phyloP scores from a whole-genome alignment of 257 asterid species.

The Cruciata laevipes region DNA sequence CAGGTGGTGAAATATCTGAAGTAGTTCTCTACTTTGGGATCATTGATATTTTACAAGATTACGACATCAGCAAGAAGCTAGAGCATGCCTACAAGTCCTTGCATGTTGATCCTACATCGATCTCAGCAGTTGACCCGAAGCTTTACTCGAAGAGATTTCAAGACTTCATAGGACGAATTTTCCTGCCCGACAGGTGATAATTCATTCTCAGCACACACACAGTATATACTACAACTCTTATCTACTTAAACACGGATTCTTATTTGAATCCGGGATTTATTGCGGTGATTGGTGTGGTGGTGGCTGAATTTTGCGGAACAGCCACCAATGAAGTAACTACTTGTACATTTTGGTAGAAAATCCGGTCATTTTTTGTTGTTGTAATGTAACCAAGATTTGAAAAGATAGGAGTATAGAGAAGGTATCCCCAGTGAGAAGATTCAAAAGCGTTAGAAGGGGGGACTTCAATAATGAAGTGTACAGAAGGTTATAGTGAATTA shows the following conservation, averaged over 20 bases:
- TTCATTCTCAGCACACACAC: not conserved
- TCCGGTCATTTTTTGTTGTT: conserved; percentile 28
- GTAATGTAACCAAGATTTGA: conserved; percentile 35
- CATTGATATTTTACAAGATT: conserved; percentile 89
- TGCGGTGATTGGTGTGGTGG: conserved; percentile 7
- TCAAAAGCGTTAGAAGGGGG: conserved; percentile 28
- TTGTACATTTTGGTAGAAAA: conserved; percentile 36
- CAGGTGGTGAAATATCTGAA: conserved; percentile 56
- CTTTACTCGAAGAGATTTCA: conserved; percentile 80
- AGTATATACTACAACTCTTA: not conserved
- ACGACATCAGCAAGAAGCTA: conserved; percentile 85
- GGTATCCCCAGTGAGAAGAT: conserved; percentile 31
- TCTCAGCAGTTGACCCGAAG: conserved; percentile 95
- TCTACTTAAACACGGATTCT: conserved; percentile 24
- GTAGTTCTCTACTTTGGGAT: conserved; percentile 85
- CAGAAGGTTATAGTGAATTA: conserved; percentile 48
- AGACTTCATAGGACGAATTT: conserved; percentile 72
- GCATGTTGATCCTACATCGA: conserved; percentile 75
- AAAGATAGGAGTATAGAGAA: conserved; percentile 51
- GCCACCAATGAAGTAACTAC: conserved; percentile 38
- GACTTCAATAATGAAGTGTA: conserved; percentile 63
- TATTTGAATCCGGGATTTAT: conserved; percentile 24
- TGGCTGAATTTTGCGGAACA: conserved; percentile 66
- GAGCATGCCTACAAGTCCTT: conserved; percentile 94
- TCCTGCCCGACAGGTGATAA: conserved; percentile 62